phyloP scores from a whole-genome alignment of 768 basidiomycete genomes.

The Phallus indusiatus region DNA sequence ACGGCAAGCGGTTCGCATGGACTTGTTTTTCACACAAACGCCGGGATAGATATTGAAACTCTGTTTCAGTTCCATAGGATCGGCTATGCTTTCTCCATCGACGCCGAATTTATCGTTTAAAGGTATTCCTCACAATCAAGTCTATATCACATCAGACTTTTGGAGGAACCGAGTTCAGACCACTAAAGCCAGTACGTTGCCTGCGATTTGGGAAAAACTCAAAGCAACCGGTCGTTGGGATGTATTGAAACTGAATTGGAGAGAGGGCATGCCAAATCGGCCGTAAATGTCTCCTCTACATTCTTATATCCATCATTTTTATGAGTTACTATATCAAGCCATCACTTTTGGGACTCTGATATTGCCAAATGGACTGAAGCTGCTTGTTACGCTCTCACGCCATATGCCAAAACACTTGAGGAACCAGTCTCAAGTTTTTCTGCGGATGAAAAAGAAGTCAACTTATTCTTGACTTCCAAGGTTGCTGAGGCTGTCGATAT shows the following conservation, averaged over 20 bases:
- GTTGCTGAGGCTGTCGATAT: slow-evolving; percentile 16
- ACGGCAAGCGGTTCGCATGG: too few relatives aligned
- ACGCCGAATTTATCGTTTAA: too few relatives aligned
- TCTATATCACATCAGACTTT: slow-evolving; percentile 10
- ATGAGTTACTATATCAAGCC: slow-evolving; percentile 2
- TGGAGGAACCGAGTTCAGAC: slow-evolving; percentile 9
- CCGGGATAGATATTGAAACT: too few relatives aligned
- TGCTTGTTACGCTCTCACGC: slow-evolving; percentile 12
- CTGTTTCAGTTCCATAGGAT: too few relatives aligned
- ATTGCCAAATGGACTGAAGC: slow-evolving; percentile 18
- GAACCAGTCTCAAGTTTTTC: not conserved
- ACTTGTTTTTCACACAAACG: too few relatives aligned
- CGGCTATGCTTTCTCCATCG: too few relatives aligned
- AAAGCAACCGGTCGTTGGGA: slow-evolving; percentile 15
- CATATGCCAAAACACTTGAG: not conserved
- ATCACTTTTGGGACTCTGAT: slow-evolving; percentile 17
- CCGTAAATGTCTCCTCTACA: slow-evolving; percentile 10
- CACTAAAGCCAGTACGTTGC: slow-evolving; percentile 9
- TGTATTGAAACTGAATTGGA: slow-evolving; percentile 13
- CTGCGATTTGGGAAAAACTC: slow-evolving; percentile 13
- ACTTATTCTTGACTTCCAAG: slow-evolving; percentile 6
- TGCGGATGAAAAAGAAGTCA: not conserved
- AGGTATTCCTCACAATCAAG: not conserved
- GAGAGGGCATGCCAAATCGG: slow-evolving; percentile 14
- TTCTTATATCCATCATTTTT: not conserved